Evolutionary conservation across 2,329 filamentous ascomycete species (phyloP).

Genomic region (Fusarium penzigii): DNA sequence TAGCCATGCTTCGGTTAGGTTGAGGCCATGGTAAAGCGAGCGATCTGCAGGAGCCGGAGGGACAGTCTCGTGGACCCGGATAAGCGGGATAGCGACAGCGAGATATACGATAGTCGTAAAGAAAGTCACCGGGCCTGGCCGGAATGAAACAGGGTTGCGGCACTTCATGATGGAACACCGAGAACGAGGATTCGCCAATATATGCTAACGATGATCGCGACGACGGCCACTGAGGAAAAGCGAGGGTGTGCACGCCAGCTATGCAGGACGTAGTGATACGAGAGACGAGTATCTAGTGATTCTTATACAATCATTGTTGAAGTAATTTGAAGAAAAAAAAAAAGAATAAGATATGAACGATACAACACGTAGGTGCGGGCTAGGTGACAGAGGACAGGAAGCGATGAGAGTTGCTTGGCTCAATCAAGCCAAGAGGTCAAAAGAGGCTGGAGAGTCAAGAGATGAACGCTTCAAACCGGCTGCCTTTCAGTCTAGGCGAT

Average conservation of each 20-base stretch:
- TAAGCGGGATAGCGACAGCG: slow-evolving; percentile 70
- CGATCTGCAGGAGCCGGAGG: slow-evolving; percentile 60
- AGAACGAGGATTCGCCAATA: background rate
- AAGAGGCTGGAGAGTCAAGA: background rate
- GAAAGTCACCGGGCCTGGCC: slow-evolving; percentile 77
- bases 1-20: slow-evolving; percentile 82
- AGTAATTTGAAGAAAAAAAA: background rate
- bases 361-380: background rate
- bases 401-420: background rate
- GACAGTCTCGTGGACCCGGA: slow-evolving; percentile 75
- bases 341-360: background rate
- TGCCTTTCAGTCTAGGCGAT: background rate
- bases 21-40: slow-evolving; percentile 60
- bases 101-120: slow-evolving; percentile 77
- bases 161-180: slow-evolving; percentile 28
- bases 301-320: background rate
- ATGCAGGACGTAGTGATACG: background rate
- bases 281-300: background rate
- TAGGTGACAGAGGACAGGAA: too few species aligned
- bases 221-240: background rate
- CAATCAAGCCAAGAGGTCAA: background rate
- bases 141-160: slow-evolving; percentile 71
- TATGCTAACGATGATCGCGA: background rate
- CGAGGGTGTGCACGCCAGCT: background rate
- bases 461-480: background rate